Percentiles rank a stretch among this genome's conserved stretches.
Conservation (phyloP, 2,329 filamentous ascomycete species). For the Fusarium coicis region DNA sequence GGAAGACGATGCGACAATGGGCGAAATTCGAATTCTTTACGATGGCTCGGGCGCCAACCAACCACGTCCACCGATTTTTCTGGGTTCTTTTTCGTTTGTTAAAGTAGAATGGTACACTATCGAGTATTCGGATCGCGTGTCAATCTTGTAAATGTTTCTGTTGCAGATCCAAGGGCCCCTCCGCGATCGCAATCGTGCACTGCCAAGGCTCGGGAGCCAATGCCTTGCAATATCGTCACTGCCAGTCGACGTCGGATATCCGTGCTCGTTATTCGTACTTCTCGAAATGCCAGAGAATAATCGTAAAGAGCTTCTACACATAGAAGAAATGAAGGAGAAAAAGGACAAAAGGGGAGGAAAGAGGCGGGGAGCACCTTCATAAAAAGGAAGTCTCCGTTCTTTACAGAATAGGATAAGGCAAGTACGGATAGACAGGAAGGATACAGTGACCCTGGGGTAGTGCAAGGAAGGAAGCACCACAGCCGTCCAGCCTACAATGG, state of each 20-base stretch:
- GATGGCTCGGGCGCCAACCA: not conserved
- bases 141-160: not conserved
- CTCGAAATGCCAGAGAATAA: not conserved
- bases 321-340: not conserved
- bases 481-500: not conserved
- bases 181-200: slow-evolving; percentile 35
- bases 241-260: slow-evolving; percentile 15
- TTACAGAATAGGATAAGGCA: slow-evolving; percentile 4
- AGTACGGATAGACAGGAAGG: not conserved
- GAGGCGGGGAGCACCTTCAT: slow-evolving; percentile 32
- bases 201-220: slow-evolving; percentile 43
- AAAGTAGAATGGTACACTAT: not conserved
- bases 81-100: not conserved
- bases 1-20: slow-evolving; percentile 29
- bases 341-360: not conserved
- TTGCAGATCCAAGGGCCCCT: slow-evolving; percentile 17
- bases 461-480: slow-evolving; percentile 10
- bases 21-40: slow-evolving; percentile 2
- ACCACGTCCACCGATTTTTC: not conserved
- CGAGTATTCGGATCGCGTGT: not conserved
- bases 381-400: slow-evolving; percentile 32
- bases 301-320: not conserved
- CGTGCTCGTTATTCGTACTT: slow-evolving; percentile 15
- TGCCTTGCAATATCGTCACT: slow-evolving; percentile 14
- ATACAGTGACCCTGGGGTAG: slow-evolving; percentile 25